These are phyloP conservation scores for Seiridium unicorne DNA, from an alignment of 2,329 filamentous ascomycete genomes.

Conservation along the genomic window DNA sequence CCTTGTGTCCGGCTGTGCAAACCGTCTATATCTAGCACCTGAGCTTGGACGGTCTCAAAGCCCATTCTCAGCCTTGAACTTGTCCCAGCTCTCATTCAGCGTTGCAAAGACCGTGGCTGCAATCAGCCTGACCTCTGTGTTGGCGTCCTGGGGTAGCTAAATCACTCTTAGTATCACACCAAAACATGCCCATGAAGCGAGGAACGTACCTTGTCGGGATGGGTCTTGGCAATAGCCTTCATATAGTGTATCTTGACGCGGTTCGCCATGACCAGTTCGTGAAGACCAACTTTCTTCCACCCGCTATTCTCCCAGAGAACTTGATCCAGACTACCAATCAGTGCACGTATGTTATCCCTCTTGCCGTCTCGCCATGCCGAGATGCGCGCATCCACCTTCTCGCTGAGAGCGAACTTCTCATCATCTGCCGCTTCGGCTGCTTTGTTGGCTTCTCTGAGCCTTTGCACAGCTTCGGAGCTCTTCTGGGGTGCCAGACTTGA, in stretches of 20 bases:
- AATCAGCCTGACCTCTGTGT: constrained; percentile 64
- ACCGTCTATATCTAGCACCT: too few relatives aligned
- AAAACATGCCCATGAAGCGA: too few relatives aligned
- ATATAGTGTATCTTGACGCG: constrained; percentile 98
- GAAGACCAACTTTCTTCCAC: constrained; percentile 96
- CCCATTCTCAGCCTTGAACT: constrained; percentile 68
- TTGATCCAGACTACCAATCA: constrained; percentile 81
- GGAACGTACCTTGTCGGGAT: constrained; percentile 88
- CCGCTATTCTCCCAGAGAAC: constrained; percentile 90
- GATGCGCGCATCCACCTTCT: constrained; percentile 80
- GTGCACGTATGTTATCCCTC: constrained; percentile 83
- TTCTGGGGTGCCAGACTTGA: constrained; percentile 43
- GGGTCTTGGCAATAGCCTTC: constrained; percentile 98
- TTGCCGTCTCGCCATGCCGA: constrained; percentile 86
- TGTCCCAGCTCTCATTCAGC: constrained; percentile 71
- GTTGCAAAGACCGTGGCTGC: constrained; percentile 65
- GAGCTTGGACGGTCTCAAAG: constrained; percentile 37
- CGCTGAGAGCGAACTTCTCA: constrained; percentile 86
- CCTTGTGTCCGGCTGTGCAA: too few relatives aligned
- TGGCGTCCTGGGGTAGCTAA: constrained; percentile 63
- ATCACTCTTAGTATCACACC: constrained; percentile 10
- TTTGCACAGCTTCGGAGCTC: constrained; percentile 74
- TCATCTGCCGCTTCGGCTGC: constrained; percentile 85
- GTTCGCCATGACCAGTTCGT: constrained; percentile 86
- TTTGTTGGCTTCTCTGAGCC: constrained; percentile 79